Evolutionary conservation across 768 basidiomycete genomes (phyloP).

Genomic region (Leucogyrophana mollusca): DNA sequence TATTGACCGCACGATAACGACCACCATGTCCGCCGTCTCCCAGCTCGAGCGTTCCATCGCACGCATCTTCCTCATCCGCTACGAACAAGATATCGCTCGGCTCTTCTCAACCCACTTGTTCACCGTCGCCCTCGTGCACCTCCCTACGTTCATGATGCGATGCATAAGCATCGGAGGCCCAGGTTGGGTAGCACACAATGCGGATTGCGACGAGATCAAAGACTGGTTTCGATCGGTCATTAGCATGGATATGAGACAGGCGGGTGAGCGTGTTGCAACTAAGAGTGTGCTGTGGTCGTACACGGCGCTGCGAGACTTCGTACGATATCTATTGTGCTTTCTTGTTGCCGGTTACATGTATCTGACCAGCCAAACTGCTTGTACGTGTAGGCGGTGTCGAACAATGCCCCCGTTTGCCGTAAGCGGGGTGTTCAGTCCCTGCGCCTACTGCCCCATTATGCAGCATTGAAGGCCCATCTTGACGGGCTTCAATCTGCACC

Average conservation of each 20-base stretch:
- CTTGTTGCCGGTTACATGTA: background rate
- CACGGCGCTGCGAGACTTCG: constrained; percentile 74
- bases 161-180: constrained; percentile 61
- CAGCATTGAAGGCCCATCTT: constrained; percentile 60
- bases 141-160: constrained; percentile 68
- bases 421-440: constrained; percentile 67
- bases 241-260: constrained; percentile 76
- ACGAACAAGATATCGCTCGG: constrained; percentile 73
- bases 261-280: constrained; percentile 75
- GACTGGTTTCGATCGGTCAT: constrained; percentile 71
- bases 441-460: constrained; percentile 59
- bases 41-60: constrained; percentile 69
- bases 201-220: constrained; percentile 68
- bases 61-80: constrained; percentile 64
- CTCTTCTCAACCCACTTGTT: constrained; percentile 72
- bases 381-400: constrained; percentile 57
- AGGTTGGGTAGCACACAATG: constrained; percentile 67
- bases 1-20: constrained; percentile 52
- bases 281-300: constrained; percentile 82
- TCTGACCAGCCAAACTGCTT: background rate
- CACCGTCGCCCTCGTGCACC: constrained; percentile 59
- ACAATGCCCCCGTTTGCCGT: constrained; percentile 63
- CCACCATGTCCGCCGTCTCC: constrained; percentile 59
- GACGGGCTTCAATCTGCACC: constrained; percentile 60
- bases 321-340: constrained; percentile 33